A percentile compares a stretch with the other conserved stretches of the same genome.
Evolutionary conservation across 352 stramenopile species (phyloP).

Genomic region (Phytophthora cactorum): DNA sequence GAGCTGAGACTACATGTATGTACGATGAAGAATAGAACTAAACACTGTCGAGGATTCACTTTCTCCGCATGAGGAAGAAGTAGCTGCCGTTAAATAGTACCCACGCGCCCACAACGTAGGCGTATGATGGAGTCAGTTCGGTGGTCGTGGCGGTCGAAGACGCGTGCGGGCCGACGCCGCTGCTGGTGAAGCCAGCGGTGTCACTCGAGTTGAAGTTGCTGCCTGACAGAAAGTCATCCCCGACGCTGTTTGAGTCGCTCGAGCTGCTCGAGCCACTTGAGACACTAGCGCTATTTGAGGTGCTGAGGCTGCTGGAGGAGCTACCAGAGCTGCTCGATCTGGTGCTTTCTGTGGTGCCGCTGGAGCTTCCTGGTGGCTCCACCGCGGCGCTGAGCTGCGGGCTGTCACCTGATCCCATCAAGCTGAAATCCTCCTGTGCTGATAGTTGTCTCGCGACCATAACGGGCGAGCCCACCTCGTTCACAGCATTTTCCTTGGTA

Average conservation of each 20-base stretch:
- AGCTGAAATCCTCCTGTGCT: conserved; percentile 17
- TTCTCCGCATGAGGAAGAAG: conserved; percentile 56
- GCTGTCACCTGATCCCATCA: conserved; percentile 15
- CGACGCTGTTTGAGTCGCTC: conserved; percentile 23
- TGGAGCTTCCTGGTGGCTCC: conserved; percentile 16
- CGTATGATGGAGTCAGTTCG: conserved; percentile 44
- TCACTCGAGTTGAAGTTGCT: conserved; percentile 31
- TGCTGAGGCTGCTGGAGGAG: conserved; percentile 2
- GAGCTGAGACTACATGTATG: background rate
- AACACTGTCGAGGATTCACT: conserved; percentile 33
- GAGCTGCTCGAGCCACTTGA: conserved; percentile 6
- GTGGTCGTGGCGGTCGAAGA: conserved; percentile 40
- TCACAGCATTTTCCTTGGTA: conserved; percentile 5
- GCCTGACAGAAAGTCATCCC: conserved; percentile 12
- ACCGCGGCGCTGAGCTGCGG: conserved; percentile 6
- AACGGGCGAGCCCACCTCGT: conserved; percentile 13
- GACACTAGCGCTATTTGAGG: conserved; percentile 1
- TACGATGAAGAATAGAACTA: conserved; percentile 34
- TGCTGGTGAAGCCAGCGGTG: conserved; percentile 27
- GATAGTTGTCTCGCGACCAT: conserved; percentile 26
- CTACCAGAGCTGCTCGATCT: background rate
- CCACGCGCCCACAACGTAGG: conserved; percentile 43
- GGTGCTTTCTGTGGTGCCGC: background rate
- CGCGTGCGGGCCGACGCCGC: conserved; percentile 28
- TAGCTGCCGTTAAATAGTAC: conserved; percentile 61